A percentile compares a stretch with the other conserved stretches of the same genome.
phyloP scores from a whole-genome alignment of 2,329 filamentous ascomycete genomes.

The Rhynchosporium secalis region DNA sequence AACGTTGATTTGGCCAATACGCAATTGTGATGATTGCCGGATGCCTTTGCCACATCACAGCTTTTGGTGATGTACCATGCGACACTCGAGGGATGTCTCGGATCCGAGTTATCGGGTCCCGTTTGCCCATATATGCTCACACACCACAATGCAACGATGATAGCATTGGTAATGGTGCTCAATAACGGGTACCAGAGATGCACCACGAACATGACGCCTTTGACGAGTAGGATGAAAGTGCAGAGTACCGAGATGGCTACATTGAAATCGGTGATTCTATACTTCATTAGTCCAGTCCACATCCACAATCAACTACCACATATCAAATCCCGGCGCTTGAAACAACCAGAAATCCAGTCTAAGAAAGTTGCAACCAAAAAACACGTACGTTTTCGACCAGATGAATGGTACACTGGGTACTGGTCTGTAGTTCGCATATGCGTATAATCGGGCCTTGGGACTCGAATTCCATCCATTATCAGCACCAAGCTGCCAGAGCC shows the following conservation, averaged over 20 bases:
- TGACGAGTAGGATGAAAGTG: constrained; percentile 73
- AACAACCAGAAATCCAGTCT: neutral
- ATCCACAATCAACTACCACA: neutral
- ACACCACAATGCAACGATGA: constrained; percentile 62
- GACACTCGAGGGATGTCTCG: constrained; percentile 57
- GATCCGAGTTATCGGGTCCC: constrained; percentile 70
- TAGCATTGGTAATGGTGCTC: constrained; percentile 56
- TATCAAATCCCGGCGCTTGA: neutral
- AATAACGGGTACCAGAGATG: constrained; percentile 69
- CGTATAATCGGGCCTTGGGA: constrained; percentile 68
- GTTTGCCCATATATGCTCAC: constrained; percentile 70
- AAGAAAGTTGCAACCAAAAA: neutral
- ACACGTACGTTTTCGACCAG: constrained; percentile 70
- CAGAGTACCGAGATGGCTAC: constrained; percentile 74
- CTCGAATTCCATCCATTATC: constrained; percentile 73
- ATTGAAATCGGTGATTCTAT: constrained; percentile 72
- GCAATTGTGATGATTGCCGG: constrained; percentile 59
- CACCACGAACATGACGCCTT: constrained; percentile 69
- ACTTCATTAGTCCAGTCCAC: constrained; percentile 18
- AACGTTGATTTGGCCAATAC: constrained; percentile 67
- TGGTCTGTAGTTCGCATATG: constrained; percentile 68
- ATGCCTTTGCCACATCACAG: constrained; percentile 60
- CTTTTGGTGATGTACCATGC: constrained; percentile 76
- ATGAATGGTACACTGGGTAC: constrained; percentile 65
- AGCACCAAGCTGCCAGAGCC: constrained; percentile 71